A percentile compares a stretch with the other conserved stretches of the same genome.
Conservation (phyloP, 2,329 filamentous ascomycete species). For the Ascochyta rabiei region DNA sequence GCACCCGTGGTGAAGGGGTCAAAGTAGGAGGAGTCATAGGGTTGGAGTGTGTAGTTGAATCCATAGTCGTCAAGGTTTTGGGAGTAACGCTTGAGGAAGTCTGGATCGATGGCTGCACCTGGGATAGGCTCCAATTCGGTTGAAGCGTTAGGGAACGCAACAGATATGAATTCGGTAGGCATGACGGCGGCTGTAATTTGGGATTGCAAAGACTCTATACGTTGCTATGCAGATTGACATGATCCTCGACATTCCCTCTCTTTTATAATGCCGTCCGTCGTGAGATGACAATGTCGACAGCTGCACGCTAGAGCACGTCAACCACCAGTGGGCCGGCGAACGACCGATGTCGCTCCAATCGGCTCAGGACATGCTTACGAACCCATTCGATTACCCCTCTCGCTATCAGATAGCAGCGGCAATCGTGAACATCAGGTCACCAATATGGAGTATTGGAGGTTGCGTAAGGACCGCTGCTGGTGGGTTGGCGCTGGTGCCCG, state of each 20-base stretch:
- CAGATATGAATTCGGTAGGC: constrained; percentile 61
- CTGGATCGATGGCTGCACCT: constrained; percentile 59
- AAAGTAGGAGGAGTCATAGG: constrained; percentile 62
- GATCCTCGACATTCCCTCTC: background rate
- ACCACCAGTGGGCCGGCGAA: constrained; percentile 10
- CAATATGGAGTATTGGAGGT: background rate
- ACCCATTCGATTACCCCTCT: constrained; percentile 4
- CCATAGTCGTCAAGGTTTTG: constrained; percentile 64
- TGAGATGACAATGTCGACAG: constrained; percentile 9
- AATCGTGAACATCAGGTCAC: constrained; percentile 7
- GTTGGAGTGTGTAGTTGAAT: constrained; percentile 67
- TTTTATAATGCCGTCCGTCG: constrained; percentile 9
- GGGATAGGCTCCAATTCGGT: constrained; percentile 63
- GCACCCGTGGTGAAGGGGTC: constrained; percentile 66
- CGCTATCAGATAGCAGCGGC: background rate
- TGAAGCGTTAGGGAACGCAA: constrained; percentile 63
- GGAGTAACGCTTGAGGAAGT: constrained; percentile 63
- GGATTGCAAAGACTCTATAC: background rate
- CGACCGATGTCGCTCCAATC: constrained; percentile 13
- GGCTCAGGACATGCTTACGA: constrained; percentile 8
- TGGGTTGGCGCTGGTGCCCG: constrained; percentile 5
- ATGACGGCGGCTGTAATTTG: constrained; percentile 1
- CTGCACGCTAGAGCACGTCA: constrained; percentile 16
- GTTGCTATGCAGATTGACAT: background rate
- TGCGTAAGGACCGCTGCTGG: background rate